phyloP scores from a whole-genome alignment of 2,329 filamentous ascomycete genomes.

The Calonectria leucothoes region DNA sequence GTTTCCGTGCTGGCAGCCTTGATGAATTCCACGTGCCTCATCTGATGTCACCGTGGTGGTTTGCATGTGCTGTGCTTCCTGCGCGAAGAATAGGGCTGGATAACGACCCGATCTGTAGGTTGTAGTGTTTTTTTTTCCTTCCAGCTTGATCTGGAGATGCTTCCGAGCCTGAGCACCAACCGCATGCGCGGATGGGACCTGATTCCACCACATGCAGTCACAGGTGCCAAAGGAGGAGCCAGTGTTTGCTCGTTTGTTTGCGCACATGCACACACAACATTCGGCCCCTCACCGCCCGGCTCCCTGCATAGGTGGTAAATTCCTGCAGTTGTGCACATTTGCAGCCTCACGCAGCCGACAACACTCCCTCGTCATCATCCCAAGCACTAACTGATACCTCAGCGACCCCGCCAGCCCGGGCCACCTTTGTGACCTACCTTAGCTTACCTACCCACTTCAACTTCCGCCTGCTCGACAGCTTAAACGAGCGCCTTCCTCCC shows the following conservation, averaged over 20 bases:
- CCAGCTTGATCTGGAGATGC: background rate
- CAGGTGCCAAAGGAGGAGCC: background rate
- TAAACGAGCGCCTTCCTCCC: constrained; percentile 17
- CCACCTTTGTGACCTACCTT: constrained; percentile 1
- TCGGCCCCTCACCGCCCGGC: background rate
- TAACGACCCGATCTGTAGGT: too few species aligned
- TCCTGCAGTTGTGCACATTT: background rate
- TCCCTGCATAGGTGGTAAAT: background rate
- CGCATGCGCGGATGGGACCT: background rate
- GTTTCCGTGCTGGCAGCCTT: background rate
- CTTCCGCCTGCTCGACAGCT: constrained; percentile 6
- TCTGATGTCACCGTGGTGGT: background rate
- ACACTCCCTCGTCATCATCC: background rate
- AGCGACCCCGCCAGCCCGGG: background rate
- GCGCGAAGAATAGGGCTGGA: background rate
- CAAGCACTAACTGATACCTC: background rate
- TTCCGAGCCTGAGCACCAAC: background rate
- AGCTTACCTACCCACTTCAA: constrained; percentile 11
- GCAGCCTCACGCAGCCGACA: background rate
- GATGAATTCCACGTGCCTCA: constrained; percentile 13
- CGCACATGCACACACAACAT: background rate
- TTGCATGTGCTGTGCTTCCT: background rate
- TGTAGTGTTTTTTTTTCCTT: background rate
- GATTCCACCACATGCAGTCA: background rate
- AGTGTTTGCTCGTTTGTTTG: background rate